These are phyloP conservation scores for Rostrohypoxylon terebratum DNA, from an alignment of 495 filamentous ascomycete genomes.

Conservation along the genomic window DNA sequence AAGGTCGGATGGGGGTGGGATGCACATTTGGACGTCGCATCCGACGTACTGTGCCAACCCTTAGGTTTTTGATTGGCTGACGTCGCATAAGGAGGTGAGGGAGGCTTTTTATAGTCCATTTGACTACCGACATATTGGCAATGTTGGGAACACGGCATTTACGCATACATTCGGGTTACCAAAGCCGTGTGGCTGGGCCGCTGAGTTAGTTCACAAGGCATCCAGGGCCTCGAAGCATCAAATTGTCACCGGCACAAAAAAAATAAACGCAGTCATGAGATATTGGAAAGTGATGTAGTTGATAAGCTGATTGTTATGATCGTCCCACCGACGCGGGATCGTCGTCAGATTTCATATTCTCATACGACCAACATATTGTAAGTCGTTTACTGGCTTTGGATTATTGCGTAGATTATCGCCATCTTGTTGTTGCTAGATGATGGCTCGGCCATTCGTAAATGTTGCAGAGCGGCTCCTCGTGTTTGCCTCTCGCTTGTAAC, in stretches of 20 bases:
- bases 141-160: background rate
- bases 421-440: background rate
- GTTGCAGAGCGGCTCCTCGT: slow-evolving; percentile 1
- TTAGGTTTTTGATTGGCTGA: background rate
- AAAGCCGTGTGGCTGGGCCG: background rate
- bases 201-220: background rate
- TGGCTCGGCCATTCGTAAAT: background rate
- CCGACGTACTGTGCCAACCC: background rate
- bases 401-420: slow-evolving; percentile 15
- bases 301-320: slow-evolving; percentile 15
- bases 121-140: background rate
- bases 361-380: slow-evolving; percentile 24
- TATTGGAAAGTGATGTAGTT: slow-evolving; percentile 2
- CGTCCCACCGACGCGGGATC: slow-evolving; percentile 15
- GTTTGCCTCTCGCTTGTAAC: slow-evolving; percentile 4
- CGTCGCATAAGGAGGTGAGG: background rate
- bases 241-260: background rate
- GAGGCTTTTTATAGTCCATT: background rate
- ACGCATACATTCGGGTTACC: background rate
- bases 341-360: slow-evolving; percentile 31
- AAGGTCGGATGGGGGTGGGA: background rate
- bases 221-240: background rate
- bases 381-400: slow-evolving; percentile 13
- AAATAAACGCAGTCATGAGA: background rate
- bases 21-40: background rate